A percentile compares a stretch with the other conserved stretches of the same genome.
Conservation (phyloP, 352 stramenopile genomes). For the Globisporangium echinulatum region DNA sequence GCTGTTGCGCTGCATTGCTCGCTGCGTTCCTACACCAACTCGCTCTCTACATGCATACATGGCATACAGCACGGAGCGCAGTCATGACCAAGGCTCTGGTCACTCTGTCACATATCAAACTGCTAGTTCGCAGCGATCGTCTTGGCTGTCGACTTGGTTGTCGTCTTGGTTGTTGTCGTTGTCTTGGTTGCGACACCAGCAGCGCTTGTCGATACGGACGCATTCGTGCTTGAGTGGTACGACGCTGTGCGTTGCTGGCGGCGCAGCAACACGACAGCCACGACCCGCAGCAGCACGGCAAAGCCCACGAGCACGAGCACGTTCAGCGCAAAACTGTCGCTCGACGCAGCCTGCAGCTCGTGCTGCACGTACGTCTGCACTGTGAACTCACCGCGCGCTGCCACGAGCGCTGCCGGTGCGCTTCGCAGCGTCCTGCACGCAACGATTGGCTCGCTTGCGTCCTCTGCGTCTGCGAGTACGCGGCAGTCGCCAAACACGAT, state of each 20-base stretch:
- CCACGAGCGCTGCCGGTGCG: constrained; percentile 1
- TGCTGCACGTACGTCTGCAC: constrained; percentile 12
- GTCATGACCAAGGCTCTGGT: no score
- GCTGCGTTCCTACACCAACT: no score
- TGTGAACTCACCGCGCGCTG: constrained; percentile 3
- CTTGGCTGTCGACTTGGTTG: constrained; percentile 1
- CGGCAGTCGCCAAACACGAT: constrained; percentile 14
- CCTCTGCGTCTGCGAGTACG: neutral
- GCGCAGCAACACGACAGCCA: constrained; percentile 11
- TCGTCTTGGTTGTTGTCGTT: constrained; percentile 7
- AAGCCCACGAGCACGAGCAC: constrained; percentile 7
- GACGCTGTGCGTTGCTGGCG: constrained; percentile 3
- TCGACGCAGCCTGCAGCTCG: constrained; percentile 2
- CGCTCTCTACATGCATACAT: no score
- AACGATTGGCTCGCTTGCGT: neutral
- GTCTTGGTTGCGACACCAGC: neutral
- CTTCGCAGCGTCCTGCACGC: constrained; percentile 10
- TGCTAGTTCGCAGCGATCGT: neutral
- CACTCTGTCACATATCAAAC: no score
- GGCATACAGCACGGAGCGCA: no score
- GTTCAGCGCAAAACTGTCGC: constrained; percentile 5
- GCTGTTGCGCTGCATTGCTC: no score
- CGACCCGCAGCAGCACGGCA: constrained; percentile 10
- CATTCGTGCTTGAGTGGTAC: constrained; percentile 6
- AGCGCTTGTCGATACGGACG: constrained; percentile 1